Evolutionary conservation across 257 asterid genomes (phyloP), one percentile per base, ranked within the genome.

Genomic region (Solanum corneliomulleri): DNA sequence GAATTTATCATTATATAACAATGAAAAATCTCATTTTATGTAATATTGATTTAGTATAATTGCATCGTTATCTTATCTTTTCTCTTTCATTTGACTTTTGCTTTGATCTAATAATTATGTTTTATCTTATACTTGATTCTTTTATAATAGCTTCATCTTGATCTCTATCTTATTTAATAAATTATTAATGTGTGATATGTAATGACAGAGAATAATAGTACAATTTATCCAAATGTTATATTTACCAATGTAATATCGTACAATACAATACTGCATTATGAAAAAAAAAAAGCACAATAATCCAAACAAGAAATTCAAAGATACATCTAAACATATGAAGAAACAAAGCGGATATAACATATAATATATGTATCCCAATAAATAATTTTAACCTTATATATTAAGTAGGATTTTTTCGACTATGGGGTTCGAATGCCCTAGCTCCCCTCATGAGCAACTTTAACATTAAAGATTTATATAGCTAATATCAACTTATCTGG

Each of bases 121-220:
- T 56, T 18, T 56, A 52, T 6, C 62, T 56, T 45, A 45, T 45
- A 45, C 16, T 45, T 45, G 1, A 12, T 45, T 1, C 0, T 45
- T 56, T 56, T 56, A 56, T 56, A 56, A 56, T 7, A 56, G 11
- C 2, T 56, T 18, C 20, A 18, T 11, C n/a, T 18, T 56, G n/a
- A 18, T 56, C 0, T 10, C 62, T 52, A 1, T 37, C n/a, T 52
- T 18, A 16, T 52, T 1, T 18, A 3, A 0, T 6, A 52, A 0
- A 52, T 52, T 52, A 18, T 18, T 52, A 0, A 52, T 7, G 0
- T 9, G 8, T 4, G 11, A 52, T 10, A 56, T 18, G n/a, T 56
- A 7, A 56, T 18, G 10, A 6, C 62, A 52, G 4, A 6, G 7
- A 52, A 6, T 52, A 0, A 56, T 56, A 7, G n/a, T 56, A 56